Evolutionary conservation across 805 yeast species (phyloP), one percentile per base, ranked within the genome.

Genomic region (Saccharomycopsis sp.): DNA sequence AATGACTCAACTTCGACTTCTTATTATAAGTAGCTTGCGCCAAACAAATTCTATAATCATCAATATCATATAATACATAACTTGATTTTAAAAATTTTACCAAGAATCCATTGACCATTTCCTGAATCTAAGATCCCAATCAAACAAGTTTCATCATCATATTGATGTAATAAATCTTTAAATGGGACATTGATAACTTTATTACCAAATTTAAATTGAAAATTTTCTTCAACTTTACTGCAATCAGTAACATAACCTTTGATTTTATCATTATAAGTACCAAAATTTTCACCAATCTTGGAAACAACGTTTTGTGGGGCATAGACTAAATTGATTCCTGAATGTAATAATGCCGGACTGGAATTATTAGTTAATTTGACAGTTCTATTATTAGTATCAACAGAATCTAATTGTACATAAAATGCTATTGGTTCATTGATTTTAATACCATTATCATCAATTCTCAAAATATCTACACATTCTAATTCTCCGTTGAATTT

Each of bases 171-270:
- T 42, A 61, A 56, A 48, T 59, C 53, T 3, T 48, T 33, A 23
- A 73, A 53, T 28, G 84, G 79, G 6, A 71, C 74, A n/a, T 61
- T 55, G 44, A 80, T 72, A 10, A 56, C 51, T 13, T 64, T 54
- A 6, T 84, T 86, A 45, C 74, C 74, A 58, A 81, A 76, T 49
- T 69, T 61, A 49, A 74, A 74, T 30, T 60, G 59, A 5, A 74
- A 45, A 48, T 55, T 49, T 2, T 59, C 59, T 39, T 58, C 50
- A 35, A 56, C 53, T 3, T 54, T 51, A 45, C 55, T 50, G 55
- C 87, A 80, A 5, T 54, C 55, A 48, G 72, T 53, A 9, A 60
- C 21, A 53, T 75, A 79, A 34, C 66, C 67, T 1, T 72, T 76
- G 4, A 59, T 48, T 2, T 48, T 38, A 2, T 51, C 26, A 12